Base-by-base conservation (phyloP, 208 protist genomes). In the Trypanosoma conorhini region DNA sequence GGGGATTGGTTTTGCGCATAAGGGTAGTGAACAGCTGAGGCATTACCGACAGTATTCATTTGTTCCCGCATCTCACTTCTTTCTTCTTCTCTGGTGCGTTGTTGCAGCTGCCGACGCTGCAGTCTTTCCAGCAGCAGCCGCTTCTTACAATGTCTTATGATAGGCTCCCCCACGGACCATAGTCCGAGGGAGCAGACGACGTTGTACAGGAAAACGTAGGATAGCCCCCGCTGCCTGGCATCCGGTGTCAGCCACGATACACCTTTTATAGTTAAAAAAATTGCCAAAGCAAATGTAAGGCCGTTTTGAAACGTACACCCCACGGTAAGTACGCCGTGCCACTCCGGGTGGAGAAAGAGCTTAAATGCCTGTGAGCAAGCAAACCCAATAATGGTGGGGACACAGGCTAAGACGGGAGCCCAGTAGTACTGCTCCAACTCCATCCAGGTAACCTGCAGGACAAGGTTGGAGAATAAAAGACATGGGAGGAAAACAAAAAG, bases 131-230 rank as follows among this genome's bases (percentile, higher is more conserved):
- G 35, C 31, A 33, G 31, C 21, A 52, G 5, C 52, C 26, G 0
- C 33, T 38, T 26, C 54, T 70, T 70, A 48, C 52, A 51, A 30
- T 51, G 61, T n/a, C 28, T 48, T 52, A 76, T 73, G 2, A 76
- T 48, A 7, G 62, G 70, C 26, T 81, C 63, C 26, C 58, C 70
- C 35, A 74, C 75, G 40, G 30, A 77, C 86, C 83, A 94, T 0
- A 88, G 75, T 0, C 78, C 82, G 33, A 89, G 76, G 28, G 82
- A 85, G 65, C 78, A 87, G 38, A 82, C 31, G 30, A 91, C 77
- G 66, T 89, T 94, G 76, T 92, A 92, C 0, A 91, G 67, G 67
- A 92, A 89, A 24, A 94, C 81, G 72, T 89, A 89, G 4, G 72
- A 76, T 66, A 83, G 61, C 44, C 74, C 84, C 21, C 81, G 67